Evolutionary conservation across 2,329 filamentous ascomycete species (phyloP), one percentile per base, ranked within the genome.

Genomic region (Scleromitrula shiraiana): DNA sequence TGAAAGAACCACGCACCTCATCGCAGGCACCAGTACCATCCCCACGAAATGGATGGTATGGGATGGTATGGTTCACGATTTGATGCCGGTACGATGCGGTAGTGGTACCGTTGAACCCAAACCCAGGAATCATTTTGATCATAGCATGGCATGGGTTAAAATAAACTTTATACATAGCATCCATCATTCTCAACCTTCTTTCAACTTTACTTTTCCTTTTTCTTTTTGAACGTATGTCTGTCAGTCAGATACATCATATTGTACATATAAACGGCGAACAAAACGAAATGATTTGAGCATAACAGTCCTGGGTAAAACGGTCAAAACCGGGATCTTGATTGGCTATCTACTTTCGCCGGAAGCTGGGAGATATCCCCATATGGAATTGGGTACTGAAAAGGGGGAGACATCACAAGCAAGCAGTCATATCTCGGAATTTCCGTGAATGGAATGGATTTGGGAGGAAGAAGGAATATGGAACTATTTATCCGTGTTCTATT

Each of bases 131-230:
- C 47, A n/a, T 57, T 56, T 52, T 60, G 53, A 56, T 56, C 56
- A 53, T 38, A n/a, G n/a, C n/a, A n/a, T n/a, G n/a, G n/a, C 59
- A 59, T 56, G 58, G 59, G 54, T 58, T 48, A 52, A 52, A 50
- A 49, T 33, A 51, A 53, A 46, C 41, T 46, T 45, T n/a, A n/a
- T n/a, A n/a, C n/a, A 33, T 46, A 41, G 23, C 29, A 24, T 26
- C 17, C 27, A 24, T 50, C 35, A 46, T 20, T 39, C 37, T 49
- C 46, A 39, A 49, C 44, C 40, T 49, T 8, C 19, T 48, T 44
- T 20, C 40, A 49, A 49, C 46, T 26, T 44, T 40, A 44, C n/a
- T n/a, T n/a, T n/a, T n/a, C n/a, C n/a, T n/a, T n/a, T n/a, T n/a
- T n/a, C n/a, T n/a, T n/a, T n/a, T n/a, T n/a, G n/a, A n/a, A n/a